These are phyloP conservation scores for Collybia mongolica DNA, from an alignment of 768 basidiomycete genomes.

Conservation along the genomic window DNA sequence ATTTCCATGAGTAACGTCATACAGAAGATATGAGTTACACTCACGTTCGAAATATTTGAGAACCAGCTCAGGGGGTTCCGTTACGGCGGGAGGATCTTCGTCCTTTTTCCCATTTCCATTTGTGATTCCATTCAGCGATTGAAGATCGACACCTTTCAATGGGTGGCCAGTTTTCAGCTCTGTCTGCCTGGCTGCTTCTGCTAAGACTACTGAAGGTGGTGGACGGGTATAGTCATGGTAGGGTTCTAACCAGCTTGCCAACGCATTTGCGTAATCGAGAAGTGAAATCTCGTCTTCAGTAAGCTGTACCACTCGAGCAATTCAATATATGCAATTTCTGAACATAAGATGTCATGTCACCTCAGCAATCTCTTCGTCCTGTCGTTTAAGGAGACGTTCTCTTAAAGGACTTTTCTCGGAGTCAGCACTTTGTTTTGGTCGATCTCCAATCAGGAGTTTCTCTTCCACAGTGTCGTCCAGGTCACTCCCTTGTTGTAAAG, in stretches of 20 bases:
- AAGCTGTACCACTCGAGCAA: conserved; percentile 40
- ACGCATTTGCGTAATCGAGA: conserved; percentile 55
- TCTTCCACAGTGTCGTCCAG: conserved; percentile 80
- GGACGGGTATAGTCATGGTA: conserved; percentile 76
- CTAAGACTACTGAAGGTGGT: conserved; percentile 64
- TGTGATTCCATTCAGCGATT: conserved; percentile 34
- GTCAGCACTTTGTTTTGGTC: conserved; percentile 62
- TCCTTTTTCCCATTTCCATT: conserved; percentile 64
- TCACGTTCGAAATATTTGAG: conserved; percentile 62
- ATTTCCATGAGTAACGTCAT: background rate
- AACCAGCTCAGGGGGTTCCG: conserved; percentile 57
- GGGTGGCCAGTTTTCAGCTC: conserved; percentile 71
- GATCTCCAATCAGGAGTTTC: conserved; percentile 77
- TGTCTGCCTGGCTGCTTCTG: conserved; percentile 72
- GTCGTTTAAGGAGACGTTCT: conserved; percentile 54
- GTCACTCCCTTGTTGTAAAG: conserved; percentile 77
- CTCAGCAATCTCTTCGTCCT: conserved; percentile 53
- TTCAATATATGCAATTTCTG: background rate
- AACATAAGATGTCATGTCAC: conserved; percentile 26
- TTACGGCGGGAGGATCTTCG: conserved; percentile 66
- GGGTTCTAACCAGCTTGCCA: conserved; percentile 76
- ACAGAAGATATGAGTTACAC: conserved; percentile 6
- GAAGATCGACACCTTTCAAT: conserved; percentile 59
- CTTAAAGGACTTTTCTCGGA: conserved; percentile 47
- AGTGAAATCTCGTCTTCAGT: conserved; percentile 62